Percentiles rank a stretch among this genome's conserved stretches.
Conservation (phyloP, 2,329 filamentous ascomycete genomes). For the Fusarium miscanthi region DNA sequence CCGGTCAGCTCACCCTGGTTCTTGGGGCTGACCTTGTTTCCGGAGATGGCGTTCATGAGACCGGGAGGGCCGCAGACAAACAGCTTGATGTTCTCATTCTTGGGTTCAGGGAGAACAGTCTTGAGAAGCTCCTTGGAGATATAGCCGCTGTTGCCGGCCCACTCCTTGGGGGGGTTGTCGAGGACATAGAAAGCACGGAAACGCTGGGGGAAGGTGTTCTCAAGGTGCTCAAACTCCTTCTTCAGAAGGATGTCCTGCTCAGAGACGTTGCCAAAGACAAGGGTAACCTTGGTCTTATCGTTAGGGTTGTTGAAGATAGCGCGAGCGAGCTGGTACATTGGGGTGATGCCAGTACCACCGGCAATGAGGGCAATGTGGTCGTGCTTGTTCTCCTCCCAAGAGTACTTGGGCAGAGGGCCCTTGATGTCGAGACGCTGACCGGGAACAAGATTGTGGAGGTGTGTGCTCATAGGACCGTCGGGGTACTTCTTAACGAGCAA, state of each 20-base stretch:
- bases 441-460: slow-evolving; percentile 84
- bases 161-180: slow-evolving; percentile 83
- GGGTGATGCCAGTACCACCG: slow-evolving; percentile 96
- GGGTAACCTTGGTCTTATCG: slow-evolving; percentile 97
- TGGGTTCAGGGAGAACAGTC: slow-evolving; percentile 93
- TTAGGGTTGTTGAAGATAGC: slow-evolving; percentile 95
- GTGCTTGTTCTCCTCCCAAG: slow-evolving; percentile 92
- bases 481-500: slow-evolving; percentile 94
- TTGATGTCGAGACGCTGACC: slow-evolving; percentile 91
- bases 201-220: slow-evolving; percentile 94
- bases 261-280: slow-evolving; percentile 89
- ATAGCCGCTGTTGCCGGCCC: slow-evolving; percentile 80
- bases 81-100: slow-evolving; percentile 91
- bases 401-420: slow-evolving; percentile 94
- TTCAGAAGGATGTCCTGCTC: slow-evolving; percentile 94
- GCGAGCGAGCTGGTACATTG: slow-evolving; percentile 95
- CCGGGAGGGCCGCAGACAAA: slow-evolving; percentile 96
- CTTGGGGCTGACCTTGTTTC: slow-evolving; percentile 87
- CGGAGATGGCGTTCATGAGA: slow-evolving; percentile 92
- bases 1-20: slow-evolving; percentile 93
- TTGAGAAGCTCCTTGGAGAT: slow-evolving; percentile 94
- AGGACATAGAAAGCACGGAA: slow-evolving; percentile 97
- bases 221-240: slow-evolving; percentile 83
- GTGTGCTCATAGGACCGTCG: slow-evolving; percentile 88
- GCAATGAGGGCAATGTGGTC: slow-evolving; percentile 86